Base-by-base conservation (phyloP, 495 filamentous ascomycete genomes). In the Xeromyces bisporus region DNA sequence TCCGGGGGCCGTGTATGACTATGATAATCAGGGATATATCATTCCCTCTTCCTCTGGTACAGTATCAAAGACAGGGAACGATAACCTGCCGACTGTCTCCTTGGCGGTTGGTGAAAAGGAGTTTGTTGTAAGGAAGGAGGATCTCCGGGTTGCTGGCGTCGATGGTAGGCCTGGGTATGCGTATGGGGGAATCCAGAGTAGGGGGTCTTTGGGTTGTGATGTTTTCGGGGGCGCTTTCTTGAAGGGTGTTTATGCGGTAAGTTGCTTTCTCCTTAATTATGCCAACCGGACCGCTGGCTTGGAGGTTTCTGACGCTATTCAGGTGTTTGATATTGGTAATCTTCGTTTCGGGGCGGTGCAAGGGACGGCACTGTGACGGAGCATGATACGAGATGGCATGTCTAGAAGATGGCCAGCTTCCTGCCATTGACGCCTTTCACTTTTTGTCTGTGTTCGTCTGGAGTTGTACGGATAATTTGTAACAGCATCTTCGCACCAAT, bases 261-360 rank as follows among this genome's bases (percentile, higher is more conserved):
- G 72, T 62, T 15, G 26, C 20, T 26, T 21, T 13, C 16, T 21
- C 6, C 2, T 18, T 17, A 28, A 13, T 18, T 3, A 2, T n/a
- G n/a, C 16, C n/a, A 6, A 17, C 9, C 7, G 16, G 6, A 7
- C 15, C 17, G 6, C 7, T 36, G 21, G 28, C 25, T 24, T 33
- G 3, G 20, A 9, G 20, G 4, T 9, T 36, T 28, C n/a, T 26
- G 16, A n/a, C n/a, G n/a, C 11, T 11, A 14, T 16, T 6, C 41
- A 79, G 73, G 66, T 87, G 31, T 85, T 80, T 51, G 80, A 87
- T 45, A 69, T 77, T 35, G 78, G 80, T 29, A 75, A 80, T 40
- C 57, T 42, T 41, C 70, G 67, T 12, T 76, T 86, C 41, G 80
- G 80, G 14, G 66, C 66, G 29, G 76, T 82, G 15, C 70, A 75